phyloP scores from a whole-genome alignment of 108 stramenopile genomes.

The Skeletonema potamos region DNA sequence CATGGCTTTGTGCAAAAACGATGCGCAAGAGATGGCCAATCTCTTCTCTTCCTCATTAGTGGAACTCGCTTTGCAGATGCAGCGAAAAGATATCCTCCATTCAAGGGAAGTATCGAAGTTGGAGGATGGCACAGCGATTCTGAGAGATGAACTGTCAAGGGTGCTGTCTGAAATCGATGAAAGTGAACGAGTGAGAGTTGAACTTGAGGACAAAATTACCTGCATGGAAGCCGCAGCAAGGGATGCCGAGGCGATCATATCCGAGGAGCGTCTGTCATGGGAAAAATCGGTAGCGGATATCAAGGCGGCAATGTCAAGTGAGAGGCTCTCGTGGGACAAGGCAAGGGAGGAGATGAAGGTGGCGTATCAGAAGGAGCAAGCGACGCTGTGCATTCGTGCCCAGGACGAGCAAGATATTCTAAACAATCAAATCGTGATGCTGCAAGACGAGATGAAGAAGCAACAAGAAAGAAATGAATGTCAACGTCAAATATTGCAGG shows the following conservation, averaged over 20 bases:
- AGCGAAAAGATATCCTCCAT: not conserved
- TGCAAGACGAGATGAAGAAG: constrained; percentile 14
- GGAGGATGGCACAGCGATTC: not conserved
- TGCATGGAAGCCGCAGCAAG: not conserved
- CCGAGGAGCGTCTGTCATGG: not conserved
- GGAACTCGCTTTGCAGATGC: not conserved
- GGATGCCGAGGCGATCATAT: not conserved
- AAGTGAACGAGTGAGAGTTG: not conserved
- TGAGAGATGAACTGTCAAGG: constrained; percentile 5
- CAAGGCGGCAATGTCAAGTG: constrained; percentile 11
- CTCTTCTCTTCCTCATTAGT: not conserved
- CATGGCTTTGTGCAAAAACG: not conserved
- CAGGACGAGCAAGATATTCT: constrained; percentile 25
- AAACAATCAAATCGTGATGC: constrained; percentile 10
- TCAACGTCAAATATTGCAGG: constrained; percentile 5
- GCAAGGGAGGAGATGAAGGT: constrained; percentile 33
- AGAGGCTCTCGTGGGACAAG: constrained; percentile 25
- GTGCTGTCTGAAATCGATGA: not conserved
- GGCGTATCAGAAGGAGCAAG: constrained; percentile 14
- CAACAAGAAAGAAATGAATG: constrained; percentile 13
- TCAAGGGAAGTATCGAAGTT: constrained; percentile 7
- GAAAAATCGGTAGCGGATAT: constrained; percentile 6
- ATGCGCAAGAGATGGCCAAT: constrained; percentile 2
- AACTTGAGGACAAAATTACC: not conserved
- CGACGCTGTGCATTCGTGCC: constrained; percentile 1